A percentile compares a stretch with the other conserved stretches of the same genome.
phyloP scores from a whole-genome alignment of 495 filamentous ascomycete species.

The Hamigera avellanea region DNA sequence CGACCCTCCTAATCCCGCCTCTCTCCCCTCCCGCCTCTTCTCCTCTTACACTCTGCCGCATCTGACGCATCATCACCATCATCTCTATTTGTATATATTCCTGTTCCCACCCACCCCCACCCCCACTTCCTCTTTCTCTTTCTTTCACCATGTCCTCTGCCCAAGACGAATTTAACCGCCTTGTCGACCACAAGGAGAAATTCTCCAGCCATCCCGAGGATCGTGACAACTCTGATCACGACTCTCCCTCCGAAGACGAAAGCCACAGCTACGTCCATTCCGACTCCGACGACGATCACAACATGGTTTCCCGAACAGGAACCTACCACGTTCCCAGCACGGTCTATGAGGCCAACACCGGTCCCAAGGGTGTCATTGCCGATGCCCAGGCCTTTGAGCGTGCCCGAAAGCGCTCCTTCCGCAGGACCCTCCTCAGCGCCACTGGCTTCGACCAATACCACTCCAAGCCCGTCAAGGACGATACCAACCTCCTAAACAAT shows the following conservation, averaged over 20 bases:
- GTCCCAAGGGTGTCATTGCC: slow-evolving; percentile 96
- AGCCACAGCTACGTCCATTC: slow-evolving; percentile 25
- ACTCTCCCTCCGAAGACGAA: slow-evolving; percentile 32
- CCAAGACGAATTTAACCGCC: slow-evolving; percentile 74
- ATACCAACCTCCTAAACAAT: slow-evolving; percentile 31
- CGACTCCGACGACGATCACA: slow-evolving; percentile 44
- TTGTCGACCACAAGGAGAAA: slow-evolving; percentile 45
- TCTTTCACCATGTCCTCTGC: slow-evolving; percentile 52
- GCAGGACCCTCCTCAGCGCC: slow-evolving; percentile 31
- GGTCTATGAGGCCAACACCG: slow-evolving; percentile 75
- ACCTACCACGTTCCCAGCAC: slow-evolving; percentile 44
- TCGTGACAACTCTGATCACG: slow-evolving; percentile 25
- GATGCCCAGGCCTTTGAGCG: slow-evolving; percentile 86
- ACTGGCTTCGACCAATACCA: slow-evolving; percentile 18
- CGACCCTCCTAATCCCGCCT: slow-evolving; percentile 4
- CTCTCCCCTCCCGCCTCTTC: slow-evolving; percentile 1
- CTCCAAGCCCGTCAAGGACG: slow-evolving; percentile 31
- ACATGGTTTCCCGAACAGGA: slow-evolving; percentile 35
- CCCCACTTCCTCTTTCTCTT: neutral
- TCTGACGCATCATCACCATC: neutral
- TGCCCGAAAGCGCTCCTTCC: slow-evolving; percentile 56
- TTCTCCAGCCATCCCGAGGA: slow-evolving; percentile 49
- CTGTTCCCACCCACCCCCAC: neutral
- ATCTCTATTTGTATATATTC: too few relatives aligned
- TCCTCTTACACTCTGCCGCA: too few relatives aligned